Conservation (phyloP, 768 basidiomycete genomes). For the Sporobolomyces phaffii region DNA sequence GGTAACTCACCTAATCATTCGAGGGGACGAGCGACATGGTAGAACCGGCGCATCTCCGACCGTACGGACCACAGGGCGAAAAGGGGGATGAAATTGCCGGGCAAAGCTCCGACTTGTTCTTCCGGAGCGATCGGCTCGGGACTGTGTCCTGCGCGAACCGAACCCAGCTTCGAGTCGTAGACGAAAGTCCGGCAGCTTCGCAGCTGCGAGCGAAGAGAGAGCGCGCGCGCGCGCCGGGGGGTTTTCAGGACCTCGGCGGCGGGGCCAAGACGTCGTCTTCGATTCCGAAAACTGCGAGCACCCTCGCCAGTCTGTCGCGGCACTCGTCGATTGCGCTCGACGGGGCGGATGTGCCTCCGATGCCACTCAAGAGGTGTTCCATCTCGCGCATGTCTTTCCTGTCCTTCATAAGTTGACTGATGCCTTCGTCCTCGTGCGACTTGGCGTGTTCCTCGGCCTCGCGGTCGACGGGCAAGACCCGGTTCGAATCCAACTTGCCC, state of each 20-base stretch:
- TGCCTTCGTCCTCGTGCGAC: constrained; percentile 43
- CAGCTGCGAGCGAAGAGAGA: too few species aligned
- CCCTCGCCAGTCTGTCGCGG: neutral
- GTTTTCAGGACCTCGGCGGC: constrained; percentile 5
- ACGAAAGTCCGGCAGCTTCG: too few species aligned
- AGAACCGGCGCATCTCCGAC: too few species aligned
- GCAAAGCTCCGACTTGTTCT: too few species aligned
- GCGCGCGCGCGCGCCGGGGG: too few species aligned
- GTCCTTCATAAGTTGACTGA: constrained; percentile 28
- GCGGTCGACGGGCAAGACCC: constrained; percentile 67
- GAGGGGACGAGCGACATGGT: too few species aligned
- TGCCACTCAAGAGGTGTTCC: constrained; percentile 28
- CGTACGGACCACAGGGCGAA: too few species aligned
- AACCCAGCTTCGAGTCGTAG: too few species aligned
- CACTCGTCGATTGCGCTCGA: constrained; percentile 23
- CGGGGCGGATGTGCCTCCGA: neutral
- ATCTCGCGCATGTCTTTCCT: constrained; percentile 35
- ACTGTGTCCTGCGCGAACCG: too few species aligned
- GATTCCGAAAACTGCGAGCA: constrained; percentile 24
- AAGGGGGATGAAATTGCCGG: too few species aligned
- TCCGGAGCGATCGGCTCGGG: too few species aligned
- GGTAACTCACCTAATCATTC: too few species aligned
- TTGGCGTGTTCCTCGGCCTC: constrained; percentile 71
- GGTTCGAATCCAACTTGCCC: constrained; percentile 59
- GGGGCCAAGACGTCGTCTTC: constrained; percentile 13